These are phyloP conservation scores for Penicillium sp. DNA, from an alignment of 2,329 filamentous ascomycete species.

Conservation along the genomic window DNA sequence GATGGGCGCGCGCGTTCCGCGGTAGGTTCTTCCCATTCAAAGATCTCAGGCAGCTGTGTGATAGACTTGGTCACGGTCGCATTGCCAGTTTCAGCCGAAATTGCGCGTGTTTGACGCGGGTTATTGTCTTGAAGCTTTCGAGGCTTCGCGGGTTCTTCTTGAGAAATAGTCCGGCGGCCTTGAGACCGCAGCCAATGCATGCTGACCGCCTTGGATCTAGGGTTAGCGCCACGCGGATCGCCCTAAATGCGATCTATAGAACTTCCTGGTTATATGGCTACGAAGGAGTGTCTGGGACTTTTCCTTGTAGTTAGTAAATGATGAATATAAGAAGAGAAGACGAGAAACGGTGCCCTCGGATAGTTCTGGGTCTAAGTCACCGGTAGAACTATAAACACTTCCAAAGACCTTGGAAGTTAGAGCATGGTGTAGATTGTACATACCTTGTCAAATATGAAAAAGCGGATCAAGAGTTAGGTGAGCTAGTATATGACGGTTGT, in stretches of 20 bases:
- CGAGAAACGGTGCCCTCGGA: background rate
- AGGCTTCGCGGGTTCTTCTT: constrained; percentile 11
- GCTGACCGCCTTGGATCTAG: constrained; percentile 16
- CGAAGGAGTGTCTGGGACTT: background rate
- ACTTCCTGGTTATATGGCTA: background rate
- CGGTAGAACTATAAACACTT: background rate
- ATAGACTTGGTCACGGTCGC: constrained; percentile 1
- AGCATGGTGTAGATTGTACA: background rate
- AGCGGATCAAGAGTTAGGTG: background rate
- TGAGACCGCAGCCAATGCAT: constrained; percentile 16
- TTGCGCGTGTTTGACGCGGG: constrained; percentile 13
- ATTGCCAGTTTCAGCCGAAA: constrained; percentile 2
- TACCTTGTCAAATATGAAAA: background rate
- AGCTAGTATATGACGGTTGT: background rate
- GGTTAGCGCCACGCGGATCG: constrained; percentile 18
- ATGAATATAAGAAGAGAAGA: background rate
- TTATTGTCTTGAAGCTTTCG: constrained; percentile 16
- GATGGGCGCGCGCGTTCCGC: constrained; percentile 11
- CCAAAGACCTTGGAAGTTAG: background rate
- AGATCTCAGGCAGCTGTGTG: constrained; percentile 3
- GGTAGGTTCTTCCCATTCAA: constrained; percentile 9
- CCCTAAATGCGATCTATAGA: constrained; percentile 16
- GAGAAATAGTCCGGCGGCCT: constrained; percentile 10
- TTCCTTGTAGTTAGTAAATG: background rate
- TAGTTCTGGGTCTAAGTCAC: background rate